These are phyloP conservation scores for Saussurea involucrata DNA, from an alignment of 129 eudicot species.

Conservation along the genomic window DNA sequence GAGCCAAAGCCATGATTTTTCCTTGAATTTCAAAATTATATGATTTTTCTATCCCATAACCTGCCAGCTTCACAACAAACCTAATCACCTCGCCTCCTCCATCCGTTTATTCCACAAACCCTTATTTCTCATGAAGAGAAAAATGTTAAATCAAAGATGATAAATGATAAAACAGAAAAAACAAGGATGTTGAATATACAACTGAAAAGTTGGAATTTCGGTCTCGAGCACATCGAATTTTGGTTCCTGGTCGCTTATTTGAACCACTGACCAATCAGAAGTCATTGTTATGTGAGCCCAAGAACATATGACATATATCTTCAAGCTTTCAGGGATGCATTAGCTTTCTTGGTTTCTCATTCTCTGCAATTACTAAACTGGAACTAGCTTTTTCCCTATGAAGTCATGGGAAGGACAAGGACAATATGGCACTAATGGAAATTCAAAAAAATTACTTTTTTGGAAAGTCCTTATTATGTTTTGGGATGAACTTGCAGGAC, in stretches of 20 bases:
- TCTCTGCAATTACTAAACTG: not conserved
- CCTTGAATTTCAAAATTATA: not conserved
- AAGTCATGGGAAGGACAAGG: not conserved
- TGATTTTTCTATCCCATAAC: not conserved
- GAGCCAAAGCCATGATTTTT: not conserved
- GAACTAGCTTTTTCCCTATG: not conserved
- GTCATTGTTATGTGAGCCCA: not conserved
- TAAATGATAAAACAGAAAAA: not conserved
- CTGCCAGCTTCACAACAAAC: not conserved
- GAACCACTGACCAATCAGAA: not conserved
- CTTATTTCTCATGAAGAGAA: not conserved
- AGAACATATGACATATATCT: not conserved
- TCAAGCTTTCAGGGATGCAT: not conserved
- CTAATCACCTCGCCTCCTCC: not conserved
- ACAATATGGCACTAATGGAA: not conserved
- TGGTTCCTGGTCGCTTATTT: not conserved
- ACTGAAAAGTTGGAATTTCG: not conserved
- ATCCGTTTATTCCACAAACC: not conserved
- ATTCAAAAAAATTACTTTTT: not conserved
- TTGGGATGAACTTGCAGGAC: not conserved
- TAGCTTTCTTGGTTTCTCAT: not conserved
- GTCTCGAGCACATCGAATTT: not conserved
- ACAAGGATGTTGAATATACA: not conserved
- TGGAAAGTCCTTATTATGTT: not conserved
- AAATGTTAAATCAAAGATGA: not conserved